Evolutionary conservation across 352 stramenopile species (phyloP), one percentile per base, ranked within the genome.

Genomic region (Nothophytophthora sp.): DNA sequence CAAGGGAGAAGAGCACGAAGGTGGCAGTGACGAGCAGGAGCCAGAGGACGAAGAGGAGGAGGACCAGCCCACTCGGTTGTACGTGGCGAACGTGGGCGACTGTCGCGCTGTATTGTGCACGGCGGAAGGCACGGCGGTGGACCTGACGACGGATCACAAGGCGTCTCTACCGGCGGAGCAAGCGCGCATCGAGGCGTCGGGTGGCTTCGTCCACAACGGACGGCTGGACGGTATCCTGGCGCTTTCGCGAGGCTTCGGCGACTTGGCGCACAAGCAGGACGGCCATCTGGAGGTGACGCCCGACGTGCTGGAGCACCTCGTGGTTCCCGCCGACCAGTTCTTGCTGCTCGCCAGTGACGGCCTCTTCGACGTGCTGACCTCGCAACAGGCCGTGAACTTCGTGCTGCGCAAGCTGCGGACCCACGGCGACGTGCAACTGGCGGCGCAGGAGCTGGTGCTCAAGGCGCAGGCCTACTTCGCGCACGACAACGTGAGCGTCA

Each of bases 351-450:
- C 87, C n/a, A 96, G 88, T 48, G 90, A 97, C 50, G 90, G 90
- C 5, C 72, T 97, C 20, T 97, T 96, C 58, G 90, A 97, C 50
- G 88, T 97, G 22, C 63, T 97, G 15, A 87, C 88, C 19, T 96
- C 85, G 41, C 87, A 97, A 43, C 84, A 96, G 50, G 80, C 83
- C 18, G 82, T 97, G 5, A 97, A 97, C 55, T 96, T 97, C 43
- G 84, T 96, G 37, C 61, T 88, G 19, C 76, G 85, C n/a, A 90
- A 95, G 63, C 76, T 97, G 18, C 71, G 79, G 24, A 82, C 82
- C 33, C 81, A 96, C 53, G 85, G 90, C 40, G 87, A 97, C 49
- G 81, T 97, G 23, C 86, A 97, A 60, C 57, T 92, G 18, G 88
- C 88, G 6, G 86, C 86, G 1, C 84, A 96, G 60, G 89, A 92